phyloP scores from a whole-genome alignment of 306 rosid species.

The Glycine tomentella region DNA sequence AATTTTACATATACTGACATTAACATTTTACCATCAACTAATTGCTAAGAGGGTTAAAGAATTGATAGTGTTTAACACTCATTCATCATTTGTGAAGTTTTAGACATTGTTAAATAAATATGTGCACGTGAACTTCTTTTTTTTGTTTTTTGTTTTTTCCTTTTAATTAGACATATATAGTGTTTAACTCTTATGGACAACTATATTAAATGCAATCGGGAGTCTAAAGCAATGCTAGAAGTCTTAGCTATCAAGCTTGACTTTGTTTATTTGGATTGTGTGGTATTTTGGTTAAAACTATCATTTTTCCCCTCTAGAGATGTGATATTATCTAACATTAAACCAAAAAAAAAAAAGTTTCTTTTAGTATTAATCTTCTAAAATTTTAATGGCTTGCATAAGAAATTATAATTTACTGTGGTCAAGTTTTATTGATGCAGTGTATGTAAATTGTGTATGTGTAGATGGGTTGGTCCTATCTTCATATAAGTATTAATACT shows the following conservation, averaged over 20 bases:
- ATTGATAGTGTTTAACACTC: no score
- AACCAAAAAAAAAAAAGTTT: not conserved
- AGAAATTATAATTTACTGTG: not conserved
- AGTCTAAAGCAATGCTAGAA: slow-evolving; percentile 27
- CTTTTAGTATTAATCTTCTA: not conserved
- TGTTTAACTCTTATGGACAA: no score
- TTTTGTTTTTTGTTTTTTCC: no score
- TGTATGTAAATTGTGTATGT: no score
- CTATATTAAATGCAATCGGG: not conserved
- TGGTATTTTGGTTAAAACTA: slow-evolving; percentile 6
- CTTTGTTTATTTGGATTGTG: not conserved
- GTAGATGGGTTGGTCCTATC: not conserved
- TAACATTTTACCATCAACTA: no score
- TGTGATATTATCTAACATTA: slow-evolving; percentile 21
- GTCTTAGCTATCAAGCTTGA: not conserved
- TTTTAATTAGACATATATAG: no score
- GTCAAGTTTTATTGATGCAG: no score
- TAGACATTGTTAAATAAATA: no score
- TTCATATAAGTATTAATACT: not conserved
- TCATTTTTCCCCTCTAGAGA: not conserved
- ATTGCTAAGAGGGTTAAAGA: no score
- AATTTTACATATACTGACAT: no score
- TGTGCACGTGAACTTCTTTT: no score
- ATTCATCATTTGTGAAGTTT: no score
- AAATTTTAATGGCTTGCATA: not conserved